These are phyloP conservation scores for Suhomyces sp. DNA, from an alignment of 805 yeast genomes.

Conservation along the genomic window DNA sequence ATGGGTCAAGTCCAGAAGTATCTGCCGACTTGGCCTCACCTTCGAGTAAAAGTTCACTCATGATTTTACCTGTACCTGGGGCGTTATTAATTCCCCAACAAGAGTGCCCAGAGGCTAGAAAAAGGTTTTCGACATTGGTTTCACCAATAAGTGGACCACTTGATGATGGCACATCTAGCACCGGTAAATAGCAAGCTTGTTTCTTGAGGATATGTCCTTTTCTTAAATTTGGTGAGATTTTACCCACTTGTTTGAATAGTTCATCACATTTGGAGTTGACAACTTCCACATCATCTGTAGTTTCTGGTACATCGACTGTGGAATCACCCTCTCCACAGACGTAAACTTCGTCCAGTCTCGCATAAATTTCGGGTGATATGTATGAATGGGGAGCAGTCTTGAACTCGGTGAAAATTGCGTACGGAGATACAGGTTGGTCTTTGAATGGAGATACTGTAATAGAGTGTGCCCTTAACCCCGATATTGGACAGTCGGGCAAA, in stretches of 20 bases:
- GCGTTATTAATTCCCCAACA: conserved; percentile 99
- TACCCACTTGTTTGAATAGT: conserved; percentile 76
- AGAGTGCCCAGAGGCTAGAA: conserved; percentile 88
- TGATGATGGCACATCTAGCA: conserved; percentile 85
- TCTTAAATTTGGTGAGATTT: conserved; percentile 64
- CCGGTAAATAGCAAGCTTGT: conserved; percentile 96
- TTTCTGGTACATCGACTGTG: conserved; percentile 85
- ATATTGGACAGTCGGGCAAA: conserved; percentile 89
- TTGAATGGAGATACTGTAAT: conserved; percentile 83
- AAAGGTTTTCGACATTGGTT: conserved; percentile 78
- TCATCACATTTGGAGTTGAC: conserved; percentile 86
- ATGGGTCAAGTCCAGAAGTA: conserved; percentile 80
- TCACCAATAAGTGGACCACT: conserved; percentile 95
- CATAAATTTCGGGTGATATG: conserved; percentile 92
- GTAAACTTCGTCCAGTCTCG: conserved; percentile 92
- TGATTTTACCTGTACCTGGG: conserved; percentile 91
- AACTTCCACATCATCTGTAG: conserved; percentile 90
- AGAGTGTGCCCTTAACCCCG: conserved; percentile 93
- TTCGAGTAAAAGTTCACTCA: conserved; percentile 84
- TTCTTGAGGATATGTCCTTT: conserved; percentile 74
- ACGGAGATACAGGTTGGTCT: conserved; percentile 76
- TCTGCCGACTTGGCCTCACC: conserved; percentile 80
- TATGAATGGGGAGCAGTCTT: conserved; percentile 64
- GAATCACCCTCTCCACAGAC: conserved; percentile 98
- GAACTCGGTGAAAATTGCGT: conserved; percentile 90